Evolutionary conservation across 352 stramenopile species (phyloP).

Genomic region (Globisporangium heterothallicum): DNA sequence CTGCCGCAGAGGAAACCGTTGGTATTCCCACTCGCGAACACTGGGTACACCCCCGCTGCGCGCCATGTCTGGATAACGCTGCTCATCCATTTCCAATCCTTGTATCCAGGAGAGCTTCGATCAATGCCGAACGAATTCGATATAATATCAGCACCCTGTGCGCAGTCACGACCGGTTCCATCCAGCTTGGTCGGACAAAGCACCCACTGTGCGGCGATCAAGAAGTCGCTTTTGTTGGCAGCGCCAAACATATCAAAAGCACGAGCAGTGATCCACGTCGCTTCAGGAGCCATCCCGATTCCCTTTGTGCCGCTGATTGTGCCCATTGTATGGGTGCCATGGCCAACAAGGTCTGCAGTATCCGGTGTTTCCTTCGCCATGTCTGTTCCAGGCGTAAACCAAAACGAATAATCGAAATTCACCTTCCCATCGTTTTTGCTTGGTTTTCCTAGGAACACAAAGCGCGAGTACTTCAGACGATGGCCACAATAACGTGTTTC

Average conservation of each 20-base stretch:
- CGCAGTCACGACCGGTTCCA: slow-evolving; percentile 39
- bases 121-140: slow-evolving; percentile 67
- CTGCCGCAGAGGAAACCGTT: slow-evolving; percentile 70
- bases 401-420: slow-evolving; percentile 67
- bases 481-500: no score
- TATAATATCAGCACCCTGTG: slow-evolving; percentile 53
- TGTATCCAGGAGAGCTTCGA: slow-evolving; percentile 30
- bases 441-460: no score
- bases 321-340: slow-evolving; percentile 67
- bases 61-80: slow-evolving; percentile 53
- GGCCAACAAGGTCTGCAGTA: slow-evolving; percentile 58
- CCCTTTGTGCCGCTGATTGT: slow-evolving; percentile 45
- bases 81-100: slow-evolving; percentile 51
- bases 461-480: no score
- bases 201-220: slow-evolving; percentile 62
- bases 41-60: slow-evolving; percentile 36
- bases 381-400: slow-evolving; percentile 48
- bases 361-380: slow-evolving; percentile 52
- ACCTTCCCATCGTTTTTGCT: slow-evolving; percentile 21
- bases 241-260: slow-evolving; percentile 58
- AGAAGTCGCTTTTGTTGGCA: slow-evolving; percentile 63
- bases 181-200: slow-evolving; percentile 55
- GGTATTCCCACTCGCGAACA: slow-evolving; percentile 68
- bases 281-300: slow-evolving; percentile 49
- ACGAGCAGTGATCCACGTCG: slow-evolving; percentile 65